Evolutionary conservation across 352 stramenopile species (phyloP).

Genomic region (Globisporangium camurandrum): DNA sequence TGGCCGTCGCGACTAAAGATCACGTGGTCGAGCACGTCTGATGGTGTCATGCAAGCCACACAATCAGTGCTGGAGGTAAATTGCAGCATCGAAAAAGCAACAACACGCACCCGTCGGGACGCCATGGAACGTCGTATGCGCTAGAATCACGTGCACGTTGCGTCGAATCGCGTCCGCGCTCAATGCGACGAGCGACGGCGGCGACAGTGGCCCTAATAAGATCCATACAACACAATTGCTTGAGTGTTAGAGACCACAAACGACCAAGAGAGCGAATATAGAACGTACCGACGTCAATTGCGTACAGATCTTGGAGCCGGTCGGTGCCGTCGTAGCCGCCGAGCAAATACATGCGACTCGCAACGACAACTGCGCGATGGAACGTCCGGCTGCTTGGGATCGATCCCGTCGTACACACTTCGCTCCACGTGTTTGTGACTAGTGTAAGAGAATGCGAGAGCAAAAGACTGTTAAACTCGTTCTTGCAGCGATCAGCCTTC

Average conservation of each 20-base stretch:
- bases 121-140: conserved; percentile 66
- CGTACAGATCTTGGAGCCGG: conserved; percentile 78
- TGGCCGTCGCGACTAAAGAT: conserved; percentile 71
- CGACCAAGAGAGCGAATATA: background rate
- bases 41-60: no score
- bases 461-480: no score
- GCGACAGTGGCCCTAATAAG: conserved; percentile 53
- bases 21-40: conserved; percentile 70
- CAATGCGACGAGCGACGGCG: conserved; percentile 62
- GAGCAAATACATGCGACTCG: conserved; percentile 80
- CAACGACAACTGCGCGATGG: conserved; percentile 72
- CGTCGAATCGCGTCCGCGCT: conserved; percentile 61
- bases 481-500: no score
- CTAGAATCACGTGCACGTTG: conserved; percentile 55
- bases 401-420: conserved; percentile 75
- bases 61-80: background rate
- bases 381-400: conserved; percentile 84
- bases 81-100: background rate
- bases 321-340: conserved; percentile 83
- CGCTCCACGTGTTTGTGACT: conserved; percentile 77
- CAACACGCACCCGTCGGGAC: conserved; percentile 41
- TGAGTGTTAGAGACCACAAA: background rate
- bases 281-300: conserved; percentile 61
- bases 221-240: no score
- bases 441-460: no score